Evolutionary conservation across 192 early-diverging fungal genomes (phyloP).

Genomic region (Phycomyces blakesleeanus): DNA sequence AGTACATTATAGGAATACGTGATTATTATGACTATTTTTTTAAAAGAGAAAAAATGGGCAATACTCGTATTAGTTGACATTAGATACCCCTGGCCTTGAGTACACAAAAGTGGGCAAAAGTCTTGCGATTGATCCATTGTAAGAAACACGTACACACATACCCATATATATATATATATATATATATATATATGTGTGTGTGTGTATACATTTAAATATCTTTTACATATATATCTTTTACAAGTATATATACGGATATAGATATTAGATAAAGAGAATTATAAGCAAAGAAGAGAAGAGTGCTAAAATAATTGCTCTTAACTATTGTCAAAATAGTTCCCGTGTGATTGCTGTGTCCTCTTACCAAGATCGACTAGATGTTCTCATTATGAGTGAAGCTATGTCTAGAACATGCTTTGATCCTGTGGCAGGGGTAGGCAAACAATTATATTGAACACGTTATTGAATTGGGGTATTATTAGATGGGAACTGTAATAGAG

Average conservation of each 20-base stretch:
- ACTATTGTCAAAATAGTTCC: slow-evolving; percentile 9
- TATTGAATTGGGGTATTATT: background rate
- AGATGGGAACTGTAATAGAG: slow-evolving; percentile 28
- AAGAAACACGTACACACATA: background rate
- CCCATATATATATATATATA: background rate
- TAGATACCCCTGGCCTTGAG: slow-evolving; percentile 18
- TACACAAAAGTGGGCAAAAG: slow-evolving; percentile 25
- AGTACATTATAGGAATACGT: background rate
- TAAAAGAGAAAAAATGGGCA: no score
- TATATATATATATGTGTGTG: no score
- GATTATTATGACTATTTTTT: no score
- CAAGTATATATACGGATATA: no score
- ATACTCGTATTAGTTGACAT: background rate
- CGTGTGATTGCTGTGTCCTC: slow-evolving; percentile 27
- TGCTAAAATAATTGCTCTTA: background rate
- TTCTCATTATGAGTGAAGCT: slow-evolving; percentile 17
- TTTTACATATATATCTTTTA: no score
- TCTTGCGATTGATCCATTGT: slow-evolving; percentile 32
- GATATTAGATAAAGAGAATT: no score
- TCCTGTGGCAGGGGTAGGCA: slow-evolving; percentile 19
- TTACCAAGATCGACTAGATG: slow-evolving; percentile 26
- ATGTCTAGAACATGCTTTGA: slow-evolving; percentile 20
- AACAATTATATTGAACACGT: background rate
- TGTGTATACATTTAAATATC: no score
- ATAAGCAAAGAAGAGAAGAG: background rate